phyloP scores from a whole-genome alignment of 2,329 filamentous ascomycete species.

The Fusarium tanahbumbuense region DNA sequence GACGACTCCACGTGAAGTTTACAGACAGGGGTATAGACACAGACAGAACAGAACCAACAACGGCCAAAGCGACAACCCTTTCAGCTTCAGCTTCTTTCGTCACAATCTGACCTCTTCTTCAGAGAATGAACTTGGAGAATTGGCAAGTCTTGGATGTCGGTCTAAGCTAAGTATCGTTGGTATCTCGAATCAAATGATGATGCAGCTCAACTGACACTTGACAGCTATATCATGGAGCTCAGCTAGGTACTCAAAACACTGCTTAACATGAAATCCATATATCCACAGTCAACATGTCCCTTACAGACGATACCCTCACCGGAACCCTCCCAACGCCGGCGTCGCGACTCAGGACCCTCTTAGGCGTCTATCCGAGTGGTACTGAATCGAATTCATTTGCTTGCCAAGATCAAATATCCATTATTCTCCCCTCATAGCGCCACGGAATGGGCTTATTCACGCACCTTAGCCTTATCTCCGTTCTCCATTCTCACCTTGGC shows the following conservation, averaged over 20 bases:
- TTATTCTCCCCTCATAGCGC: not conserved
- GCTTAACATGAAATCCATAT: not conserved
- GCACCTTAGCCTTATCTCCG: conserved; percentile 10
- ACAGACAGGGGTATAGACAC: conserved; percentile 17
- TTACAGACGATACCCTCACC: not conserved
- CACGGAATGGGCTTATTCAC: conserved; percentile 11
- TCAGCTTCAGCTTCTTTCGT: not conserved
- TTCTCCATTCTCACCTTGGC: conserved; percentile 22
- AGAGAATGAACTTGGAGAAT: not conserved
- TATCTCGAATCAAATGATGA: not conserved
- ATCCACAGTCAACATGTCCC: not conserved
- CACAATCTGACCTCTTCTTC: not conserved
- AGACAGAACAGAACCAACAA: not conserved
- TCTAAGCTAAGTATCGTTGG: not conserved
- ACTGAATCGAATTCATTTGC: not conserved
- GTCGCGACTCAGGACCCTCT: conserved; percentile 1
- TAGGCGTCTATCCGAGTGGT: not conserved
- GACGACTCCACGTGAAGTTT: conserved; percentile 15
- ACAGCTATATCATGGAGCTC: not conserved
- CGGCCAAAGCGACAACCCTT: not conserved
- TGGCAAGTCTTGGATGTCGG: not conserved
- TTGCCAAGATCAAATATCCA: conserved; percentile 30
- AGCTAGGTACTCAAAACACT: not conserved
- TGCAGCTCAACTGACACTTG: not conserved
- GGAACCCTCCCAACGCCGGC: not conserved